Percentiles rank a stretch among this genome's conserved stretches.
phyloP scores from a whole-genome alignment of 1,284 basidiomycete genomes.

The Puccinia hordei region DNA sequence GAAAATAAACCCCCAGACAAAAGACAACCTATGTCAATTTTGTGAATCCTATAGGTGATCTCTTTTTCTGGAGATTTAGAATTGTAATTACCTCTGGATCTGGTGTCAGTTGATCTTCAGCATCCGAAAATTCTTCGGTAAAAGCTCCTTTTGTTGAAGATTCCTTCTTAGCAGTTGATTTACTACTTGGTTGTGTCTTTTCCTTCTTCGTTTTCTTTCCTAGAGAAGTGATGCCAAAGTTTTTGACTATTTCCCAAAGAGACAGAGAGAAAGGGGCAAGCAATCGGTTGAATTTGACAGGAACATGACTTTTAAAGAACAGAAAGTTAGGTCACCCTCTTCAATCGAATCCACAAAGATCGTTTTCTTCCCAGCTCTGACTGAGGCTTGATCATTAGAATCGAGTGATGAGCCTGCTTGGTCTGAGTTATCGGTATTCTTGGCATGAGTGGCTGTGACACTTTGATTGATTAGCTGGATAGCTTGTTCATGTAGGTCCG shows the following conservation, averaged over 20 bases:
- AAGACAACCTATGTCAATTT: background rate
- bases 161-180: background rate
- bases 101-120: conserved; percentile 24
- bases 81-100: background rate
- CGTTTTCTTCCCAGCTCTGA: conserved; percentile 24
- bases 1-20: background rate
- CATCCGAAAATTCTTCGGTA: conserved; percentile 34
- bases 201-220: conserved; percentile 12
- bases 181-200: background rate
- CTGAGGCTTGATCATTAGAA: background rate
- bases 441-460: conserved; percentile 26
- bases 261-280: background rate
- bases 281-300: background rate
- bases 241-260: conserved; percentile 18
- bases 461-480: conserved; percentile 41
- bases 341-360: conserved; percentile 47
- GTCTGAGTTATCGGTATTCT: conserved; percentile 10
- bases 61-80: background rate
- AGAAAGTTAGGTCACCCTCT: conserved; percentile 19
- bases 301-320: background rate
- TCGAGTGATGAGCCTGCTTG: background rate
- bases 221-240: background rate
- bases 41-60: background rate
- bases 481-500: conserved; percentile 9
- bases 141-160: background rate